Evolutionary conservation across 768 basidiomycete genomes (phyloP), one percentile per base, ranked within the genome.

Genomic region (Nevesoporus exiguus): DNA sequence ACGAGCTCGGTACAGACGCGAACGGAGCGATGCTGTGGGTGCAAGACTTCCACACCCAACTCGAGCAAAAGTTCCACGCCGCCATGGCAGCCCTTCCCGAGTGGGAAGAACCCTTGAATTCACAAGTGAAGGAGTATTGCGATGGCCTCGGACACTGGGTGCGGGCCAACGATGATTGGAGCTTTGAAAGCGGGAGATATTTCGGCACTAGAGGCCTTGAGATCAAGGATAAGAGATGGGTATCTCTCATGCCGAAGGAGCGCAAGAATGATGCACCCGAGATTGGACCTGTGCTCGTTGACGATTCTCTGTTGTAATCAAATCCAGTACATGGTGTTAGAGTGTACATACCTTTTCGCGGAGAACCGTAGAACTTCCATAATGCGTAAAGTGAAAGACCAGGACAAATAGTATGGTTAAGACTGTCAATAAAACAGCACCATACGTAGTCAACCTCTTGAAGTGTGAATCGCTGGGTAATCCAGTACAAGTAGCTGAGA

Each of bases 101-200:
- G 5, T 82, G 73, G 60, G 77, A 76, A 21, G 57, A 66, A 19
- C 63, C 68, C 0, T 59, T 80, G 29, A 80, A 82, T 55, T 55
- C 57, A 0, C 68, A 76, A 41, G 74, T 83, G 6, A 61, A 64
- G 29, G 59, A 63, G 4, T 83, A 81, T 53, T 65, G 77, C 37
- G 66, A 74, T 46, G 79, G 80, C 0, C 61, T 83, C 45, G 81
- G 76, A 47, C 74, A 79, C 48, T 83, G 80, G 77, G 73, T 80
- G 1, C 27, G 39, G 24, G 53, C 41, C 33, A 51, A 54, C 17
- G 40, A 47, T 24, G 55, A 54, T 14, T 55, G 55, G 55, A 27
- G 31, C 42, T 55, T 54, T 22, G 55, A 55, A 19, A 41, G 44
- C 9, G 39, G 34, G n/a, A 55, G 55, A 21, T 55, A 55, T 55